A percentile compares a stretch with the other conserved stretches of the same genome.
Conservation (phyloP, 805 yeast species). For the Yarrowia keelungensis region DNA sequence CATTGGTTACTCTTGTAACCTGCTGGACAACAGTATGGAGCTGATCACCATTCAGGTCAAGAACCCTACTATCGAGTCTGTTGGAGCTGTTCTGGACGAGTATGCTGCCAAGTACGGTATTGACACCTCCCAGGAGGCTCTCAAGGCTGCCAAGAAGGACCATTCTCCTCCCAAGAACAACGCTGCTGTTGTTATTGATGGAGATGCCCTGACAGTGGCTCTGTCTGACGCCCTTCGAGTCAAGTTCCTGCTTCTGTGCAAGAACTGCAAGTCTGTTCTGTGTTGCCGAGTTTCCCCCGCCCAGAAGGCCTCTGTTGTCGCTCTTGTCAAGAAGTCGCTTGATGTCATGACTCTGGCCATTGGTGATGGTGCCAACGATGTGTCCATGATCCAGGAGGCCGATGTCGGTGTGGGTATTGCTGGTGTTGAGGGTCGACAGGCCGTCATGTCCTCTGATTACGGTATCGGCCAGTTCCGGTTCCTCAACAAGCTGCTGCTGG, state of each 20-base stretch:
- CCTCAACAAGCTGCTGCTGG: conserved; percentile 67
- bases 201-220: conserved; percentile 66
- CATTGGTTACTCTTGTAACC: conserved; percentile 82
- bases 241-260: conserved; percentile 73
- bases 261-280: conserved; percentile 76
- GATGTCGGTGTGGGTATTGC: conserved; percentile 87
- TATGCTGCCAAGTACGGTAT: conserved; percentile 60
- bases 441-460: conserved; percentile 85
- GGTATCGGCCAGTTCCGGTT: conserved; percentile 82
- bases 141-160: conserved; percentile 61
- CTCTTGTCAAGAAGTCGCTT: conserved; percentile 67
- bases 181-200: conserved; percentile 74
- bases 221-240: conserved; percentile 55
- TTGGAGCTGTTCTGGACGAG: conserved; percentile 53
- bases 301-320: conserved; percentile 79
- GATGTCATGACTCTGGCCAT: conserved; percentile 81
- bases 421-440: conserved; percentile 87
- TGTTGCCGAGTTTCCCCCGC: conserved; percentile 90
- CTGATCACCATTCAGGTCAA: conserved; percentile 60
- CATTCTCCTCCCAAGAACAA: conserved; percentile 68
- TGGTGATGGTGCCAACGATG: conserved; percentile 90
- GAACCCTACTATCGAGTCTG: conserved; percentile 44
- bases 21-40: conserved; percentile 74
- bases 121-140: conserved; percentile 54
- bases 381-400: conserved; percentile 88